A percentile compares a stretch with the other conserved stretches of the same genome.
These are phyloP conservation scores for Trypanosoma conorhini DNA, from an alignment of 208 protist genomes.

Conservation along the genomic window DNA sequence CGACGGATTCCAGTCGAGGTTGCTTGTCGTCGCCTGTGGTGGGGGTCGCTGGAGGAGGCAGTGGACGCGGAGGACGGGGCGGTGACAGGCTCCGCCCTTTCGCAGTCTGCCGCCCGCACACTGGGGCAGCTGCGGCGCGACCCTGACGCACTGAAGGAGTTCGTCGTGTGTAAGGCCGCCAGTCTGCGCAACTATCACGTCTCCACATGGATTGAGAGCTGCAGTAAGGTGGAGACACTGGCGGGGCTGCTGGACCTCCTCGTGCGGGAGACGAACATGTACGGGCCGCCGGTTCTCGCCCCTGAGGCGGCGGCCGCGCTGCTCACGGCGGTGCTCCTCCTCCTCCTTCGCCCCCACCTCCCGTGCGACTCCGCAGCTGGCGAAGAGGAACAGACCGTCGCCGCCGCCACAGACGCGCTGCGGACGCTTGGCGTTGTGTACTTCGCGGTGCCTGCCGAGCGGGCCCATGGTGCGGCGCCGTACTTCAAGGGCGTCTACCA, in stretches of 20 bases:
- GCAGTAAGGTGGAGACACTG: constrained; percentile 36
- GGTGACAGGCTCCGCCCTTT: constrained; percentile 1
- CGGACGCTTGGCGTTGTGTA: constrained; percentile 22
- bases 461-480: constrained; percentile 27
- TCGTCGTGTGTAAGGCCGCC: constrained; percentile 17
- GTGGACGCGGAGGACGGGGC: neutral
- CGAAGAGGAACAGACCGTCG: neutral
- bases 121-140: constrained; percentile 12
- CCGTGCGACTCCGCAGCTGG: neutral
- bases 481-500: constrained; percentile 71
- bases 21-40: constrained; percentile 25
- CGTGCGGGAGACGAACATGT: constrained; percentile 16
- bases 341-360: constrained; percentile 22
- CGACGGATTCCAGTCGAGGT: constrained; percentile 13
- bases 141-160: constrained; percentile 2
- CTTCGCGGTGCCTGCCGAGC: constrained; percentile 45
- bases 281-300: constrained; percentile 41
- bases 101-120: neutral
- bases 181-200: constrained; percentile 64
- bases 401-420: neutral
- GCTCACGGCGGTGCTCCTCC: constrained; percentile 44
- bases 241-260: constrained; percentile 25
- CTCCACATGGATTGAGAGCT: constrained; percentile 62
- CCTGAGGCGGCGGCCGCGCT: constrained; percentile 60
- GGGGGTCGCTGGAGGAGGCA: constrained; percentile 6